A percentile compares a stretch with the other conserved stretches of the same genome.
phyloP scores from a whole-genome alignment of 805 yeast species.

The Limtongia smithiae region DNA sequence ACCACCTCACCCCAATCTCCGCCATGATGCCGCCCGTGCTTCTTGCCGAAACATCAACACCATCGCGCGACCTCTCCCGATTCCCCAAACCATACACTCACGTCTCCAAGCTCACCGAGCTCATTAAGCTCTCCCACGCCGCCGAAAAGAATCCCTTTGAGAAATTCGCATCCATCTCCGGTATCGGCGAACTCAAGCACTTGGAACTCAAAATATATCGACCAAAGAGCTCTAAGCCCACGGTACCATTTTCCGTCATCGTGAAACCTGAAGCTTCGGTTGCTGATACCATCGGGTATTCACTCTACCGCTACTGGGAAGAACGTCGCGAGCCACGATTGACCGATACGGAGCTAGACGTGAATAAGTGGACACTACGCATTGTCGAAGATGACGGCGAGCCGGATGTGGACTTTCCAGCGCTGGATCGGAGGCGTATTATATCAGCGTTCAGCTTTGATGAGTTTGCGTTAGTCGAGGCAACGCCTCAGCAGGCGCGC shows the following conservation, averaged over 20 bases:
- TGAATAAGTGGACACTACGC: conserved; percentile 71
- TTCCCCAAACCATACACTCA: background rate
- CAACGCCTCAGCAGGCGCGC: conserved; percentile 44
- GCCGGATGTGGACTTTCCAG: conserved; percentile 86
- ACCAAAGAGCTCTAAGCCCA: conserved; percentile 35
- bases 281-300: conserved; percentile 54
- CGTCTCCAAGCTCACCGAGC: conserved; percentile 30
- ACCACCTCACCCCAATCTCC: background rate
- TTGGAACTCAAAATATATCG: conserved; percentile 37
- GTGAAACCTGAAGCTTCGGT: conserved; percentile 45
- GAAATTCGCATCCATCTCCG: conserved; percentile 38
- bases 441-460: conserved; percentile 72
- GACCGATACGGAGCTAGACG: conserved; percentile 42
- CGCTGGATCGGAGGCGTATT: conserved; percentile 64
- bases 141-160: conserved; percentile 38
- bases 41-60: background rate
- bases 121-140: conserved; percentile 35
- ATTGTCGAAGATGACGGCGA: conserved; percentile 91
- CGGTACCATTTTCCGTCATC: conserved; percentile 35
- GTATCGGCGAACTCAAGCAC: conserved; percentile 37
- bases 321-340: conserved; percentile 33
- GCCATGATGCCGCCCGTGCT: background rate
- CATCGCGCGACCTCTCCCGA: conserved; percentile 6
- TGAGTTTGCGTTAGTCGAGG: conserved; percentile 68
- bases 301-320: conserved; percentile 40